Conservation (phyloP, 305 asterid genomes). For the Lippia alba region DNA sequence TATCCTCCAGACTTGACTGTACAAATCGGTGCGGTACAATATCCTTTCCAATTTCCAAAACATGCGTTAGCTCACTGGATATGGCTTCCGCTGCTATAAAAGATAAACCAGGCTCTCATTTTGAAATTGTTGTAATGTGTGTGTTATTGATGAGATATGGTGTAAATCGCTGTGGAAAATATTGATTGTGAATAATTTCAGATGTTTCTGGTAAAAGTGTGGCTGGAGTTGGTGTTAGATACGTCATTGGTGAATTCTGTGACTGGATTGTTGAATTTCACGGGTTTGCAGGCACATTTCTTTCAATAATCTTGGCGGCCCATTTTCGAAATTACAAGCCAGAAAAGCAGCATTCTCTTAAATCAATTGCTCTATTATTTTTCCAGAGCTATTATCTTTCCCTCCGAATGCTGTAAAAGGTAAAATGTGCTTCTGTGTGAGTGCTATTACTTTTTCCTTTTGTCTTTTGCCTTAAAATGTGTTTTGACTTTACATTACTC, state of each 20-base stretch:
- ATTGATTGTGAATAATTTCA: conserved; percentile 34
- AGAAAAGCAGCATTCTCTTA: too few species aligned
- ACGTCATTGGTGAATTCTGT: conserved; percentile 11
- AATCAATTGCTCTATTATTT: too few species aligned
- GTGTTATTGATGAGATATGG: not conserved
- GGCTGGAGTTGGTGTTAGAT: conserved; percentile 98
- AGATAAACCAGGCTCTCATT: conserved; percentile 46
- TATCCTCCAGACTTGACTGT: conserved; percentile 28
- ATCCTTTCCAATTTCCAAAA: conserved; percentile 15
- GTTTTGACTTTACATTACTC: too few species aligned
- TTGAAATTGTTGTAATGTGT: not conserved
- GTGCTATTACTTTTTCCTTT: too few species aligned
- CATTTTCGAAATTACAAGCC: too few species aligned
- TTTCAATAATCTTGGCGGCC: too few species aligned
- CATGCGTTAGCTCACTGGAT: conserved; percentile 29
- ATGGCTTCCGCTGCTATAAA: conserved; percentile 48
- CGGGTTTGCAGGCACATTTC: too few species aligned
- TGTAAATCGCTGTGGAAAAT: conserved; percentile 11
- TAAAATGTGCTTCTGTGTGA: too few species aligned
- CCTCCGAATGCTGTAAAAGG: too few species aligned
- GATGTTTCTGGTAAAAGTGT: conserved; percentile 61
- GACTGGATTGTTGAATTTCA: conserved; percentile 9
- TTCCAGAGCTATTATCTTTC: too few species aligned
- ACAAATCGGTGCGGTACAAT: conserved; percentile 29
- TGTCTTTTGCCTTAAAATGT: too few species aligned